A percentile compares a stretch with the other conserved stretches of the same genome.
Evolutionary conservation across 345 rosid genomes (phyloP).

Genomic region (Syzygium oleosum): DNA sequence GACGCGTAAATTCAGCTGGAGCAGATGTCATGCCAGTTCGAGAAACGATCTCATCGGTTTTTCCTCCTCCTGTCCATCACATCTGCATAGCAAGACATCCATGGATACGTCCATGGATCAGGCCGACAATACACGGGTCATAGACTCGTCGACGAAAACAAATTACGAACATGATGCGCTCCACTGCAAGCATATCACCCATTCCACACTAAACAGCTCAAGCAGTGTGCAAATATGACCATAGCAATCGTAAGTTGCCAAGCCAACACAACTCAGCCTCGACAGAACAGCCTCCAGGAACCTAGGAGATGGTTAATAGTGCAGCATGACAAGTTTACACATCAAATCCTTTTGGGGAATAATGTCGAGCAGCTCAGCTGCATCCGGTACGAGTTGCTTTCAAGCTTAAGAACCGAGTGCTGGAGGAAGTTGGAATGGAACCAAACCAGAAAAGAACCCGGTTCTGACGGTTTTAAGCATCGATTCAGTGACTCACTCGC

Average conservation of each 20-base stretch:
- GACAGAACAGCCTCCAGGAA: neutral
- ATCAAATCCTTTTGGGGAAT: neutral
- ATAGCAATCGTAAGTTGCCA: neutral
- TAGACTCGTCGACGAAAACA: neutral
- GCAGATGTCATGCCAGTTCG: neutral
- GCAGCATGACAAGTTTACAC: neutral
- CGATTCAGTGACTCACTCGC: neutral
- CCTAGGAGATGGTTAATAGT: neutral
- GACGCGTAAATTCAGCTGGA: neutral
- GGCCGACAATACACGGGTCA: neutral
- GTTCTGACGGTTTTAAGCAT: neutral
- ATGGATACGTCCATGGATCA: neutral
- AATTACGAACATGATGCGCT: fast-evolving
- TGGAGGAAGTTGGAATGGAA: neutral
- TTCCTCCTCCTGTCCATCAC: neutral
- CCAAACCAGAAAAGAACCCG: neutral
- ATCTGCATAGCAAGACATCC: neutral
- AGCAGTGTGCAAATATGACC: neutral
- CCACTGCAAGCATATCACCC: neutral
- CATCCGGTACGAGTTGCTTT: neutral
- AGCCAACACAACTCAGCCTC: neutral
- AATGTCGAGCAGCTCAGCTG: neutral
- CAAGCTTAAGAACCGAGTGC: neutral
- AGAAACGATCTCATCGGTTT: neutral
- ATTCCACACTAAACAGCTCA: neutral